phyloP scores from a whole-genome alignment of 2,329 filamentous ascomycete genomes.

The Fusarium subtropicale region DNA sequence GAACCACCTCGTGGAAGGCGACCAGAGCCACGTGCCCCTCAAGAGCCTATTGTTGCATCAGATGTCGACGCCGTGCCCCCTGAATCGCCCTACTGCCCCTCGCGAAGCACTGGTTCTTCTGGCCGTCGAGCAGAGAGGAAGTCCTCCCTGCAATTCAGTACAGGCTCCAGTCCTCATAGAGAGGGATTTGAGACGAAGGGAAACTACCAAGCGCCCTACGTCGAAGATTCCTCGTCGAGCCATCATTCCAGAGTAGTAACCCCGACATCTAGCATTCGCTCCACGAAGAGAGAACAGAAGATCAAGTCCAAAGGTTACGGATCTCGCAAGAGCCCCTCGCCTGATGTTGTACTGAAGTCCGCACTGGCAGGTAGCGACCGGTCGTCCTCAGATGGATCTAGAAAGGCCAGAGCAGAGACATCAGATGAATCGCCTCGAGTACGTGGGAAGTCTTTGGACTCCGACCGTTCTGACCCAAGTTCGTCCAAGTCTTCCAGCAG shows the following conservation, averaged over 20 bases:
- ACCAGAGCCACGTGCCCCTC: conserved; percentile 2
- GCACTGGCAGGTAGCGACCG: conserved; percentile 9
- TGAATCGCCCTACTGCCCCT: conserved; percentile 32
- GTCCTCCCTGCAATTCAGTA: conserved; percentile 32
- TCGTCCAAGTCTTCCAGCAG: conserved; percentile 42
- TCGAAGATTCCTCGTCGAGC: conserved; percentile 43
- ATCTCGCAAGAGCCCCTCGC: not conserved
- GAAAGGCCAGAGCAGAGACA: not conserved
- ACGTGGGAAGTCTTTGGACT: conserved; percentile 28
- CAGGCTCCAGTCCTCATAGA: conserved; percentile 15
- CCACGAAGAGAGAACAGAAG: not conserved
- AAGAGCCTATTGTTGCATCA: not conserved
- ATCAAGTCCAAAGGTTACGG: not conserved
- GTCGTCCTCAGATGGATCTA: conserved; percentile 16
- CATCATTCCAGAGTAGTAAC: conserved; percentile 7
- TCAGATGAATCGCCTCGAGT: not conserved
- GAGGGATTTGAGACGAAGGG: not conserved
- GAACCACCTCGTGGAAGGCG: conserved; percentile 11
- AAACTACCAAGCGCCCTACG: conserved; percentile 46
- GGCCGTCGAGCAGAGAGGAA: conserved; percentile 48
- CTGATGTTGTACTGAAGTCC: conserved; percentile 7
- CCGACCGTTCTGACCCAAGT: conserved; percentile 38
- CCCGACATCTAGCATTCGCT: not conserved
- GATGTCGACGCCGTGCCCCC: conserved; percentile 10
- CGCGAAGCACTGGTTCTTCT: conserved; percentile 44